Conservation (phyloP, 2,329 filamentous ascomycete genomes). For the Parastagonospora nodorum region DNA sequence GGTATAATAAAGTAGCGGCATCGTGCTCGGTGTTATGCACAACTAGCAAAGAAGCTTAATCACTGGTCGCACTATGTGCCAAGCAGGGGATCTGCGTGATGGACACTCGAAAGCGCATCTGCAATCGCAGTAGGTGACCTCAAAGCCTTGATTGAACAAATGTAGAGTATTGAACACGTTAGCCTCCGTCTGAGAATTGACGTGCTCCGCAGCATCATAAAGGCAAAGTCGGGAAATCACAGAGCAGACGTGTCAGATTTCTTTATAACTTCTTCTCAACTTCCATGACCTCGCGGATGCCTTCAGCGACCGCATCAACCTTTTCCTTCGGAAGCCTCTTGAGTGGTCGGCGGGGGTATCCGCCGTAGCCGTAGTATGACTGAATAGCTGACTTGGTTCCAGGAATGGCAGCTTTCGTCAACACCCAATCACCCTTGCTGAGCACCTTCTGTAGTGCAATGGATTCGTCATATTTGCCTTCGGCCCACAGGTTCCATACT, state of each 20-base stretch:
- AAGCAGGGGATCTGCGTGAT: no score
- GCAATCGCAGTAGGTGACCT: not conserved
- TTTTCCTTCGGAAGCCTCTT: conserved; percentile 66
- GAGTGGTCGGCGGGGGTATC: conserved; percentile 73
- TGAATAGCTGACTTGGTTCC: conserved; percentile 86
- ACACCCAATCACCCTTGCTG: conserved; percentile 78
- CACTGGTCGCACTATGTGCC: no score
- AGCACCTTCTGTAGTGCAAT: conserved; percentile 77
- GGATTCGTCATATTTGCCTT: conserved; percentile 77
- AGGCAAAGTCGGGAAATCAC: not conserved
- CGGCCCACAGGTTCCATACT: conserved; percentile 76
- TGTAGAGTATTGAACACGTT: no score
- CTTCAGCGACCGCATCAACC: conserved; percentile 50
- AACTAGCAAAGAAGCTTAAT: no score
- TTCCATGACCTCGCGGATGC: conserved; percentile 65
- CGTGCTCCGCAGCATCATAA: not conserved
- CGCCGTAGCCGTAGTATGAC: conserved; percentile 81
- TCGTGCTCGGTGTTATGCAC: no score
- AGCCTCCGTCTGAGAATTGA: no score
- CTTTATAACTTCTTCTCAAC: conserved; percentile 58
- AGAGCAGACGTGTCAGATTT: not conserved
- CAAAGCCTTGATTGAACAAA: not conserved
- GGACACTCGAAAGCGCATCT: no score
- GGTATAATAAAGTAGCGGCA: no score
- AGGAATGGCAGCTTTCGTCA: conserved; percentile 81